phyloP scores from a whole-genome alignment of 768 basidiomycete genomes.

The Dacryopinax primogenitus region DNA sequence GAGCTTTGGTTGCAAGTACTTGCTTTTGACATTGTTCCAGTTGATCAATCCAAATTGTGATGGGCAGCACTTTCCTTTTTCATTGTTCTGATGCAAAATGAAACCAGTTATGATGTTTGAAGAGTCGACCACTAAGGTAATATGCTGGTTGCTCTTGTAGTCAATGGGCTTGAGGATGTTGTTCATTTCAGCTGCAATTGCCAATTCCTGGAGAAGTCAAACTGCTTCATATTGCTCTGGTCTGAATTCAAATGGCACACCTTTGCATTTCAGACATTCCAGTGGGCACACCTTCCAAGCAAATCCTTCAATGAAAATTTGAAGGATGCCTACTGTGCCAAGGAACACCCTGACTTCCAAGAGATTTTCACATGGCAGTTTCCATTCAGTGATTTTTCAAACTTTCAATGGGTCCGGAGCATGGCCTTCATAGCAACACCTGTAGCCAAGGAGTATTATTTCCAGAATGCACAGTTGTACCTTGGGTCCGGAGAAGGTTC shows the following conservation, averaged over 20 bases:
- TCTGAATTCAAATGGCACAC: conserved; percentile 5
- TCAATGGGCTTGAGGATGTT: not conserved
- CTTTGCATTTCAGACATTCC: conserved; percentile 6
- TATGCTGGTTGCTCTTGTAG: not conserved
- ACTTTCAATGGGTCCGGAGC: conserved; percentile 23
- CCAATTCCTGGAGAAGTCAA: not conserved
- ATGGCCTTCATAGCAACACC: conserved; percentile 28
- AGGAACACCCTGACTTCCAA: conserved; percentile 26
- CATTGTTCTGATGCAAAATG: not conserved
- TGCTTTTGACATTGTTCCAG: too few relatives aligned
- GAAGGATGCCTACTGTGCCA: conserved; percentile 21
- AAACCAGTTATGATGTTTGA: not conserved
- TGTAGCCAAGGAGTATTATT: conserved; percentile 28
- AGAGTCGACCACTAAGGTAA: not conserved
- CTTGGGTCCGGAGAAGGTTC: conserved; percentile 31
- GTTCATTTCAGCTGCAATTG: not conserved
- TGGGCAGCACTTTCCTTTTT: not conserved
- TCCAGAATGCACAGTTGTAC: conserved; percentile 18
- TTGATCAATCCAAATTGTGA: too few relatives aligned
- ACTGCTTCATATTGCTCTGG: conserved; percentile 3
- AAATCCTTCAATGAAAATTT: conserved; percentile 26
- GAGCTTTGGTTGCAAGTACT: too few relatives aligned
- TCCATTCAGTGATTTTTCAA: conserved; percentile 25
- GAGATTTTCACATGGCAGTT: conserved; percentile 18
- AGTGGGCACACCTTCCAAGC: conserved; percentile 20